These are phyloP conservation scores for Helminthosporium solani DNA, from an alignment of 2,329 filamentous ascomycete genomes.

Conservation along the genomic window DNA sequence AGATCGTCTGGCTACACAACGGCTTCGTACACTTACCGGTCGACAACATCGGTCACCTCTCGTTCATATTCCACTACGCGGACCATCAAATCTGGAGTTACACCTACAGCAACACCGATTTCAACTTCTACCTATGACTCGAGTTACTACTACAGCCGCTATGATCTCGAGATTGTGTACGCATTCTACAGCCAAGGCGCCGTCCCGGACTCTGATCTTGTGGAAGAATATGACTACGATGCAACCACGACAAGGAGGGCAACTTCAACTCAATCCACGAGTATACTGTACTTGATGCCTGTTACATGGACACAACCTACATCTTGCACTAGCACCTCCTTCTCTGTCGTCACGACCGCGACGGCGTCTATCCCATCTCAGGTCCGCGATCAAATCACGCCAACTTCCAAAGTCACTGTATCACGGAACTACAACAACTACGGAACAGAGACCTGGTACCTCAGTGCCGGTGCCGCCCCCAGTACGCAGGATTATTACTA, in stretches of 20 bases:
- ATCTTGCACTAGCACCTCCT: constrained; percentile 22
- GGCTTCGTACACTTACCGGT: constrained; percentile 17
- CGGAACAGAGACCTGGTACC: constrained; percentile 26
- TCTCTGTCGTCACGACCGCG: constrained; percentile 12
- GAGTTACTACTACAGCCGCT: background rate
- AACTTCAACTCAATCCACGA: constrained; percentile 8
- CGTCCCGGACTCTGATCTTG: constrained; percentile 27
- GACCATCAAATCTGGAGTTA: constrained; percentile 26
- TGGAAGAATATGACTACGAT: constrained; percentile 14
- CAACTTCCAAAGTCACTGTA: constrained; percentile 20
- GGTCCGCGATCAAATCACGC: constrained; percentile 25
- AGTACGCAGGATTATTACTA: constrained; percentile 25
- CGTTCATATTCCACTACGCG: constrained; percentile 3
- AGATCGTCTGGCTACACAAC: constrained; percentile 12
- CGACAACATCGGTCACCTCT: background rate
- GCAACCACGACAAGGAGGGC: constrained; percentile 8
- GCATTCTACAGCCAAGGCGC: constrained; percentile 24
- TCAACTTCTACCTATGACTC: constrained; percentile 12
- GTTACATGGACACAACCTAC: constrained; percentile 35
- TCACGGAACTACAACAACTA: constrained; percentile 10
- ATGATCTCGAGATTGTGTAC: constrained; percentile 19
- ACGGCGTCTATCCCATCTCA: constrained; percentile 23
- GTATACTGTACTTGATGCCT: constrained; percentile 26
- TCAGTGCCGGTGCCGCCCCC: constrained; percentile 27
- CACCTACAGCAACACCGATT: constrained; percentile 24